These are phyloP conservation scores for Pleurotus djamor DNA, from an alignment of 768 basidiomycete species.

Conservation along the genomic window DNA sequence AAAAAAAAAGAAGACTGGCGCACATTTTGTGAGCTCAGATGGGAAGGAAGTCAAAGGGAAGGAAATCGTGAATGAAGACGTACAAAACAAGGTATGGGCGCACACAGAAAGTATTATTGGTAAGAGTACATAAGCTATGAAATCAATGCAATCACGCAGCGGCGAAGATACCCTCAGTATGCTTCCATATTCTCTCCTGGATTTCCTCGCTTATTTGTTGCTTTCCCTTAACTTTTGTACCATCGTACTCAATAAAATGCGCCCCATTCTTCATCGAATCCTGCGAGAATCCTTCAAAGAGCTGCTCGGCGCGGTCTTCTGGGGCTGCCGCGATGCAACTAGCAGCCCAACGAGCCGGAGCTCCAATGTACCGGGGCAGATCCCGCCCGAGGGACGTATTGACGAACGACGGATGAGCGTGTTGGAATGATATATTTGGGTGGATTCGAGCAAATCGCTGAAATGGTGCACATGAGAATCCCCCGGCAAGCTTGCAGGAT, in stretches of 20 bases:
- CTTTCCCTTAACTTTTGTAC: background rate
- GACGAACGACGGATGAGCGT: conserved; percentile 29
- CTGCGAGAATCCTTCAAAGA: conserved; percentile 28
- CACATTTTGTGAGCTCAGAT: background rate
- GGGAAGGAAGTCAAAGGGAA: background rate
- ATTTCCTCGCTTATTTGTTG: background rate
- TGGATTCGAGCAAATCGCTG: conserved; percentile 29
- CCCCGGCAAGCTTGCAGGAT: background rate
- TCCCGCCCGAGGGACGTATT: conserved; percentile 20
- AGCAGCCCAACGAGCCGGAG: conserved; percentile 14
- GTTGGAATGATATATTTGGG: conserved; percentile 33
- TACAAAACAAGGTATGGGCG: background rate
- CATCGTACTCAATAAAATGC: background rate
- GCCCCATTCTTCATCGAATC: background rate
- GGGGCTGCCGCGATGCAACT: conserved; percentile 19
- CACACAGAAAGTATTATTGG: background rate
- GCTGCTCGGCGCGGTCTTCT: conserved; percentile 30
- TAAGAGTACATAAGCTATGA: no score
- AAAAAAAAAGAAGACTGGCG: background rate
- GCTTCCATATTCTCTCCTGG: background rate
- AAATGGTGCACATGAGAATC: no score
- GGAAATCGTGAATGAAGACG: background rate
- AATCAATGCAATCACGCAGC: no score
- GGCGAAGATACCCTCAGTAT: conserved; percentile 1
- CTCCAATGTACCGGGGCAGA: conserved; percentile 23